These are phyloP conservation scores for Royoungia palumana DNA, from an alignment of 768 basidiomycete species.

Conservation along the genomic window DNA sequence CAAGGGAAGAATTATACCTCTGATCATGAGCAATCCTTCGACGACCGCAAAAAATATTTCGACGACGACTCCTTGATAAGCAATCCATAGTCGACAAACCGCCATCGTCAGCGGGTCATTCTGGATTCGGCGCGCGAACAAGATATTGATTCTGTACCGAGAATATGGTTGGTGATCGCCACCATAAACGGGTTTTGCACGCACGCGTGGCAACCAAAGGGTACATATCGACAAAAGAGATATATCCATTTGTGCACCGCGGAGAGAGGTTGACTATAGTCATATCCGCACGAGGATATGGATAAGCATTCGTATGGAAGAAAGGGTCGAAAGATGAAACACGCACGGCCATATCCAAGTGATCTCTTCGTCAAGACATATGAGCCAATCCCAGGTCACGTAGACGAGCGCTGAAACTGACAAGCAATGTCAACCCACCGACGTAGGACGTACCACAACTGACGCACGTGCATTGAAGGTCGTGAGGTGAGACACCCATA, in stretches of 20 bases:
- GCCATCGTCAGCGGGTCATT: not conserved
- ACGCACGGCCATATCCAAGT: constrained; percentile 8
- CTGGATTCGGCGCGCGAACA: constrained; percentile 6
- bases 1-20: not conserved
- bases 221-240: constrained; percentile 8
- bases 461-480: constrained; percentile 11
- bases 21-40: constrained; percentile 10
- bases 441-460: no score
- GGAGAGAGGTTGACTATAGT: not conserved
- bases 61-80: constrained; percentile 6
- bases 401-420: constrained; percentile 4
- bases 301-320: not conserved
- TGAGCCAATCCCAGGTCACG: constrained; percentile 11
- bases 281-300: not conserved
- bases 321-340: not conserved
- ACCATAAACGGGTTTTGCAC: not conserved
- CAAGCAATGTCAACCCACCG: not conserved
- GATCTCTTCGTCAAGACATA: constrained; percentile 7
- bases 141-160: not conserved
- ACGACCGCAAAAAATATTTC: constrained; percentile 6
- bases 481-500: constrained; percentile 10
- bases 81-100: constrained; percentile 7
- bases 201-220: constrained; percentile 7
- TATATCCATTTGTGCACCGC: constrained; percentile 6
- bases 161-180: not conserved